Percentiles rank a stretch among this genome's conserved stretches.
These are phyloP conservation scores for Metarhizium humberi DNA, from an alignment of 2,329 filamentous ascomycete genomes.

Conservation along the genomic window DNA sequence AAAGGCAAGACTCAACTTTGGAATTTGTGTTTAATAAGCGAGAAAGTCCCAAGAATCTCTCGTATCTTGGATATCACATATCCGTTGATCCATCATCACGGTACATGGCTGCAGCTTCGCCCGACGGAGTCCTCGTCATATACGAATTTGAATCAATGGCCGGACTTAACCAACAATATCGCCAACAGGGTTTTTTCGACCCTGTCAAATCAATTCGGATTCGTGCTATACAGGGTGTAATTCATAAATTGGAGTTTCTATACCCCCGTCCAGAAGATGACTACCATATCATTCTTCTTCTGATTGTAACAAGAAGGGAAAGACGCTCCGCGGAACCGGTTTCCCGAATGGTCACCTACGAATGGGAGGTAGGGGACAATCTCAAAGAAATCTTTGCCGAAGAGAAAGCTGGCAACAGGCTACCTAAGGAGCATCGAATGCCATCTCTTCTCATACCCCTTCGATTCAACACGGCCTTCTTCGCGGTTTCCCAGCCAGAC, in stretches of 20 bases:
- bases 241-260: slow-evolving; percentile 81
- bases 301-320: slow-evolving; percentile 45
- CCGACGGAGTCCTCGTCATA: slow-evolving; percentile 61
- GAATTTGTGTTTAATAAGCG: slow-evolving; percentile 54
- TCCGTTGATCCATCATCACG: slow-evolving; percentile 69
- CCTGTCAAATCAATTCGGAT: slow-evolving; percentile 45
- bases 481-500: slow-evolving; percentile 52
- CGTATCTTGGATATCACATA: slow-evolving; percentile 54
- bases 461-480: slow-evolving; percentile 59
- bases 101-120: slow-evolving; percentile 60
- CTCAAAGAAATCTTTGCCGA: slow-evolving; percentile 34
- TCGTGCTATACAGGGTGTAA: slow-evolving; percentile 55
- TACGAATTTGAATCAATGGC: slow-evolving; percentile 56
- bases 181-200: slow-evolving; percentile 32
- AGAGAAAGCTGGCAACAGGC: slow-evolving; percentile 38
- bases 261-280: slow-evolving; percentile 58
- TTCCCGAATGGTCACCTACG: slow-evolving; percentile 46
- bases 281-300: slow-evolving; percentile 65
- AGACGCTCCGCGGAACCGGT: slow-evolving; percentile 13
- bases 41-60: slow-evolving; percentile 47
- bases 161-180: slow-evolving; percentile 41
- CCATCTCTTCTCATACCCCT: slow-evolving; percentile 66
- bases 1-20: slow-evolving; percentile 30
- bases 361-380: slow-evolving; percentile 47
- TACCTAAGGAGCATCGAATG: slow-evolving; percentile 45